Percentiles rank a stretch among this genome's conserved stretches.
Conservation (phyloP, 2,329 filamentous ascomycete genomes). For the Calonectria pauciramosa region DNA sequence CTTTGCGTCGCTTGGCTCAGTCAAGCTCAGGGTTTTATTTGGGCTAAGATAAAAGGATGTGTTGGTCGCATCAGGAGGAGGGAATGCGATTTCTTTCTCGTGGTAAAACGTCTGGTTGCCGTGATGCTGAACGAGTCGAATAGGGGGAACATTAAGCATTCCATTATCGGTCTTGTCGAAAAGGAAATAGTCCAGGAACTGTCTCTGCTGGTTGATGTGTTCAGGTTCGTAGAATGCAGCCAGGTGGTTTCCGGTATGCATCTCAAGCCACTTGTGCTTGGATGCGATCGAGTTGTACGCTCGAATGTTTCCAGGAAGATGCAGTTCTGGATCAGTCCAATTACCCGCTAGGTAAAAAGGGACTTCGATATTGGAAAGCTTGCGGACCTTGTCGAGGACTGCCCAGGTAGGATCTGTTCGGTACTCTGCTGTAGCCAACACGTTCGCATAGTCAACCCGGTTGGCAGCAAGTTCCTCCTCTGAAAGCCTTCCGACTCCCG, state of each 20-base stretch:
- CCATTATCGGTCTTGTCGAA: constrained; percentile 8
- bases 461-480: constrained; percentile 8
- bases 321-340: constrained; percentile 20
- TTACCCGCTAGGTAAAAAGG: constrained; percentile 17
- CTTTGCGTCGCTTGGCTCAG: background rate
- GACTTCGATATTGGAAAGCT: constrained; percentile 10
- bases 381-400: background rate
- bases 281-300: constrained; percentile 12
- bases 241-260: constrained; percentile 21
- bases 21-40: background rate
- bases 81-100: constrained; percentile 13
- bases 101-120: constrained; percentile 6
- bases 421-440: constrained; percentile 3
- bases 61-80: constrained; percentile 8
- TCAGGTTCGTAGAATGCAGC: constrained; percentile 7
- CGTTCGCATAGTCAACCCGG: constrained; percentile 2
- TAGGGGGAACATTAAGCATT: constrained; percentile 8
- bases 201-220: constrained; percentile 9
- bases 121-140: constrained; percentile 11
- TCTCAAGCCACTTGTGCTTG: constrained; percentile 24
- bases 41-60: background rate
- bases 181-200: constrained; percentile 18
- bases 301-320: constrained; percentile 14
- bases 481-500: background rate
- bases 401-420: background rate